A percentile compares a stretch with the other conserved stretches of the same genome.
Evolutionary conservation across 805 yeast species (phyloP).

Genomic region (Novakomyces olei): DNA sequence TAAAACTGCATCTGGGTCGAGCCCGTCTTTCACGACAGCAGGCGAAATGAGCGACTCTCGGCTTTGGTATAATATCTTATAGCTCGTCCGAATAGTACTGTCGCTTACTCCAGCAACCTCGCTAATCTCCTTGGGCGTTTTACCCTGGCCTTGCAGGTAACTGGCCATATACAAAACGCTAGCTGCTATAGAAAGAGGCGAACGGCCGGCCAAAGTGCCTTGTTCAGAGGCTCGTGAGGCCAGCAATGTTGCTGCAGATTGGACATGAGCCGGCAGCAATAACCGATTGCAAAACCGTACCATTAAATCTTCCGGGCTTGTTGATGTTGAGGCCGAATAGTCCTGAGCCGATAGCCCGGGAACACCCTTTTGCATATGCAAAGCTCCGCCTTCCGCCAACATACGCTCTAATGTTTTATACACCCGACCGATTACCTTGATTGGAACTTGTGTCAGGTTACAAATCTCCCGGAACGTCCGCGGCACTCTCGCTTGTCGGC

Average conservation of each 20-base stretch:
- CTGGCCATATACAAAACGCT: constrained; percentile 91
- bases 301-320: constrained; percentile 81
- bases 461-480: constrained; percentile 91
- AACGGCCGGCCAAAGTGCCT: constrained; percentile 86
- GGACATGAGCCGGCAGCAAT: constrained; percentile 63
- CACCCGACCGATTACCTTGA: constrained; percentile 65
- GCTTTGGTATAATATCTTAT: constrained; percentile 58
- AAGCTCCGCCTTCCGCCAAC: constrained; percentile 14
- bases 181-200: constrained; percentile 94
- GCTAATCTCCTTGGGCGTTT: constrained; percentile 60
- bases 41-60: constrained; percentile 53
- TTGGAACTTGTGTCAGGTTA: constrained; percentile 81
- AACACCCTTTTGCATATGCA: not conserved
- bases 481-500: constrained; percentile 81
- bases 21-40: constrained; percentile 43
- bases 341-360: constrained; percentile 15
- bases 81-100: constrained; percentile 87
- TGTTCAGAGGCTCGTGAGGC: constrained; percentile 76
- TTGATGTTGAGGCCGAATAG: constrained; percentile 46
- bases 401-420: constrained; percentile 64
- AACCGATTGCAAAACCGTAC: constrained; percentile 90
- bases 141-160: constrained; percentile 56
- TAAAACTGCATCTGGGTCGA: constrained; percentile 1
- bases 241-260: constrained; percentile 81
- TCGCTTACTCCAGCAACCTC: constrained; percentile 91